Base-by-base conservation (phyloP, 768 basidiomycete species). In the Tricholoma bakamatsutake region DNA sequence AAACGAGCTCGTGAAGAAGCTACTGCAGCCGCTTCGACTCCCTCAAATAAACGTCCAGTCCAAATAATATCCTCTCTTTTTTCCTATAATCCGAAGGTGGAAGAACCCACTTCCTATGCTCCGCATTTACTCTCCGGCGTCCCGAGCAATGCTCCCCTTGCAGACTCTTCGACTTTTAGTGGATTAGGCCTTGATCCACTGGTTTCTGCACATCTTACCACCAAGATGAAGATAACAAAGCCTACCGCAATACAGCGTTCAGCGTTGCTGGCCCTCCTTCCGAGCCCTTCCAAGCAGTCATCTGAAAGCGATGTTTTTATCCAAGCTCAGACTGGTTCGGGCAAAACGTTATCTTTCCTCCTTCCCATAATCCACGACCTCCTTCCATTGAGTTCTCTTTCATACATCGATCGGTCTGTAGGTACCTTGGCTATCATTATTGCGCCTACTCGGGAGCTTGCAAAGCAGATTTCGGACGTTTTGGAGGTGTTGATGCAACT, bases 381-480 rank as follows among this genome's bases (percentile, higher is more conserved):
- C 52, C 80, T 98, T 34, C 92, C 93, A 1, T 78, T 98, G 50
- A 89, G 91, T 54, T 83, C 85, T 11, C 79, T 85, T n/a, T 94
- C 93, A 4, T 96, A 90, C 65, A 96, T 98, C 62, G 93, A 96
- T 69, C 84, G 96, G 35, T 90, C 89, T 0, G 90, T 98, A 64
- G 96, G 96, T 27, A 98, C 96, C 2, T 79, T 98, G 17, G 94
- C 95, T 1, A 82, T 98, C 54, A 90, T 98, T 58, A 90, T 98
- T 54, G 93, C 90, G 1, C 96, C 96, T 1, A 98, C 96, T 3
- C 84, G 95, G 52, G 97, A 98, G 72, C 80, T 98, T 12, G 97
- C 96, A 1, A 92, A 93, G 66, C 97, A 99, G 66, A 98, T 98
- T 52, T 93, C 88, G 8, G 93, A 97, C 63, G 95, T 98, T n/a